Conservation (phyloP, 23 red algal species). For the Gracilariopsis chorda region DNA sequence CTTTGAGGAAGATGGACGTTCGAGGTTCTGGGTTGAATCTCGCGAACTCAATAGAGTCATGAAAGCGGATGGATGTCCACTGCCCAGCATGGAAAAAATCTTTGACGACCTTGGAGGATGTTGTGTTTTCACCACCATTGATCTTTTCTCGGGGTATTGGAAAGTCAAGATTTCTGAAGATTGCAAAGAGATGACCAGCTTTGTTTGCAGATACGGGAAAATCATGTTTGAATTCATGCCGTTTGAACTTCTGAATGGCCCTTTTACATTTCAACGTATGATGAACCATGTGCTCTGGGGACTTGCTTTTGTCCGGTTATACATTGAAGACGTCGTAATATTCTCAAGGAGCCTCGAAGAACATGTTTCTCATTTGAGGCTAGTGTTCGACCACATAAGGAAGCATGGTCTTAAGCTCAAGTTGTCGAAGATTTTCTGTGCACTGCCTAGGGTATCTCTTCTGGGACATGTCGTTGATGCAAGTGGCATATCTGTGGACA, state of each 20-base stretch:
- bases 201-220: neutral
- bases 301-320: neutral
- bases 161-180: neutral
- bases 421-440: conserved; percentile 2
- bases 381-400: neutral
- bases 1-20: neutral
- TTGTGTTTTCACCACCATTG: neutral
- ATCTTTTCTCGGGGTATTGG: conserved; percentile 3
- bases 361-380: neutral
- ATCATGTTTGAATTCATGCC: neutral
- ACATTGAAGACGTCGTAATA: conserved; percentile 8
- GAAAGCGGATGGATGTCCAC: neutral
- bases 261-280: neutral
- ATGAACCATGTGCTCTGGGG: neutral
- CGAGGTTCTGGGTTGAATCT: neutral
- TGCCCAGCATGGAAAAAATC: neutral
- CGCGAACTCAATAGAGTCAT: neutral
- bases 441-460: neutral
- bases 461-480: conserved; percentile 5
- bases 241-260: neutral
- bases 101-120: neutral
- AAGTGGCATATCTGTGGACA: neutral
- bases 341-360: neutral
- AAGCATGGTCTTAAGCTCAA: conserved; percentile 16
- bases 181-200: neutral